Evolutionary conservation across 148 eudicot species (phyloP).

Genomic region (Spergularia marina): DNA sequence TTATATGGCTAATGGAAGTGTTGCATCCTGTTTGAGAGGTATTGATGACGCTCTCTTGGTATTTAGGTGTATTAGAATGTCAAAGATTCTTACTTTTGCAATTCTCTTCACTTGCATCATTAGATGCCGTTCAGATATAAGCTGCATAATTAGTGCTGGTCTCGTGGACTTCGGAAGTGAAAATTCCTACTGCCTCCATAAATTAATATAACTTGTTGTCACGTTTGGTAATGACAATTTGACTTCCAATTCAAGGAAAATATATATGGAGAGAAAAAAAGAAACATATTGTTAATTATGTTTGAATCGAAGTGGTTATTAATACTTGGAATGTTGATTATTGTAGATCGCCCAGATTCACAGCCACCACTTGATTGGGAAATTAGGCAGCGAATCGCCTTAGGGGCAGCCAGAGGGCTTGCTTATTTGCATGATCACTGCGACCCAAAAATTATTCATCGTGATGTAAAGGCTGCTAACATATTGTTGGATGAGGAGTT

Average conservation of each 20-base stretch:
- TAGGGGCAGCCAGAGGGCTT: conserved; percentile 48
- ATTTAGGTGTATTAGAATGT: not conserved
- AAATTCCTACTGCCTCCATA: too few relatives aligned
- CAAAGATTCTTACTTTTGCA: not conserved
- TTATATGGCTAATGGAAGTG: conserved; percentile 77
- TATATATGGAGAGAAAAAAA: too few relatives aligned
- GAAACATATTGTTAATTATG: too few relatives aligned
- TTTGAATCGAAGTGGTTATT: not conserved
- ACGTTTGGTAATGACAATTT: too few relatives aligned
- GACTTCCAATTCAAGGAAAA: too few relatives aligned
- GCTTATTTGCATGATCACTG: conserved; percentile 51
- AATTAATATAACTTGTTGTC: too few relatives aligned
- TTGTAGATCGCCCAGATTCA: conserved; percentile 37
- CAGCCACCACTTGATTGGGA: conserved; percentile 40
- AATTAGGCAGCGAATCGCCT: conserved; percentile 40
- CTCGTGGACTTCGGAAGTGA: too few relatives aligned
- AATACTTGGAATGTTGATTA: not conserved
- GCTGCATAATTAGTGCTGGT: not conserved
- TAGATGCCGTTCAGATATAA: not conserved
- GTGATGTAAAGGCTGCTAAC: conserved; percentile 53
- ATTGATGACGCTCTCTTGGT: conserved; percentile 1
- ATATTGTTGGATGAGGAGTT: conserved; percentile 45
- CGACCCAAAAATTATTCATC: conserved; percentile 48
- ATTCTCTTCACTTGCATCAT: not conserved
- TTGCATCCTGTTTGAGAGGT: conserved; percentile 89